phyloP scores from a whole-genome alignment of 345 rosid species.

The Salix exigua region DNA sequence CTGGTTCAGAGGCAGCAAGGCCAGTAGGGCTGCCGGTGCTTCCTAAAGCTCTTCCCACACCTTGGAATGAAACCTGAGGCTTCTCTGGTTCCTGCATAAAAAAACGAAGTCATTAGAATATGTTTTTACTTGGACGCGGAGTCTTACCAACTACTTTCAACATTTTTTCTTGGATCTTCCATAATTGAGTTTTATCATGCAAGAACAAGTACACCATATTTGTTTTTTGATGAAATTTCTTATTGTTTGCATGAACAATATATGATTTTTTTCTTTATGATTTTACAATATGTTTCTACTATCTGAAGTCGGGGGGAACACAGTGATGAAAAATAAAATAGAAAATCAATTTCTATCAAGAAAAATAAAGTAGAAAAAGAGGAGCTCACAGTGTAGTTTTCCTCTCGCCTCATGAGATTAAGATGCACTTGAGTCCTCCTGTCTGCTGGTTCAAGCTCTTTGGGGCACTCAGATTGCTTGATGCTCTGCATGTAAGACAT shows the following conservation, averaged over 20 bases:
- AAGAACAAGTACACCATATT: too few relatives aligned
- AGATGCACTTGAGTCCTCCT: constrained; percentile 63
- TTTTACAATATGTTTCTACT: too few relatives aligned
- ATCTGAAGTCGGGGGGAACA: not conserved
- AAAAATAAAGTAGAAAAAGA: not conserved
- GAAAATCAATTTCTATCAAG: not conserved
- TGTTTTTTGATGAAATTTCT: too few relatives aligned
- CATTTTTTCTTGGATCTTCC: too few relatives aligned
- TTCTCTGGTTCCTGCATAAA: constrained; percentile 48
- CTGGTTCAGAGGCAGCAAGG: constrained; percentile 29
- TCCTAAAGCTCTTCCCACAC: constrained; percentile 66
- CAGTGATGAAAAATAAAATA: not conserved
- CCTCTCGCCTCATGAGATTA: constrained; percentile 66
- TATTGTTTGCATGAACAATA: too few relatives aligned
- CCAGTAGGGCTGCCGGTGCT: constrained; percentile 17
- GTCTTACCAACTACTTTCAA: too few relatives aligned
- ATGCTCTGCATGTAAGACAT: constrained; percentile 59
- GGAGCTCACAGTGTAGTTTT: constrained; percentile 49
- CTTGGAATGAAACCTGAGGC: constrained; percentile 37
- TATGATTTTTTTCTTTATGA: too few relatives aligned
- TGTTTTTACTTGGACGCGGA: too few relatives aligned
- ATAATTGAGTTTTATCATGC: too few relatives aligned
- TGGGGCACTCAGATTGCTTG: constrained; percentile 65
- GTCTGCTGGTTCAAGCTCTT: constrained; percentile 70
- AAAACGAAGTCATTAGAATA: not conserved